A percentile compares a stretch with the other conserved stretches of the same genome.
Evolutionary conservation across 805 yeast species (phyloP).

Genomic region (Ogataea saltuana): DNA sequence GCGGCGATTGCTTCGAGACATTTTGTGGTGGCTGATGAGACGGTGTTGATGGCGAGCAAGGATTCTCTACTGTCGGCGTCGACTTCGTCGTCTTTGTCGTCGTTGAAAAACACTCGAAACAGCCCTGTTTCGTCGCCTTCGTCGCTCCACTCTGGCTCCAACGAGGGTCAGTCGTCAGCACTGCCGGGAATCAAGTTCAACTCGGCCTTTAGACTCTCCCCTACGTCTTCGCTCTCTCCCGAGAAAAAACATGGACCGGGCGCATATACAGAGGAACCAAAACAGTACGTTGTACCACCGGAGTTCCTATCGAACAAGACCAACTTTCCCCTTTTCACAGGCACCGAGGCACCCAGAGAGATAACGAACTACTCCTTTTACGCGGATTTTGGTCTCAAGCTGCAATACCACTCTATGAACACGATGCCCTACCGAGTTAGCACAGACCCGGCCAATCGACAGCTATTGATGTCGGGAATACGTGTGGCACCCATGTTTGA

Average conservation of each 20-base stretch:
- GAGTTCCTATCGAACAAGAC: conserved; percentile 23
- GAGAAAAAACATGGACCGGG: conserved; percentile 1
- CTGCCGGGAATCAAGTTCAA: not conserved
- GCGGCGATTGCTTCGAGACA: too few relatives aligned
- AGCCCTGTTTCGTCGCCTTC: conserved; percentile 16
- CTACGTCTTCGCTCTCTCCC: conserved; percentile 1
- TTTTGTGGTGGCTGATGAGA: not conserved
- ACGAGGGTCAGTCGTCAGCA: not conserved
- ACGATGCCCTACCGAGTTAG: conserved; percentile 23
- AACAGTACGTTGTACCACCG: conserved; percentile 17
- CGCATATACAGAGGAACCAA: not conserved
- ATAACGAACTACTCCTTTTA: conserved; percentile 22
- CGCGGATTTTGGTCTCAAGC: conserved; percentile 17
- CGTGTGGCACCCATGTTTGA: conserved; percentile 19
- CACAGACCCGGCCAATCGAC: conserved; percentile 17
- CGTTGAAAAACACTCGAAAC: not conserved
- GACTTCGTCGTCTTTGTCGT: conserved; percentile 4
- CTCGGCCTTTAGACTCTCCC: not conserved
- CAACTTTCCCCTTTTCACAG: conserved; percentile 16
- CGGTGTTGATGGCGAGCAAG: not conserved
- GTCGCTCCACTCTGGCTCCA: conserved; percentile 2
- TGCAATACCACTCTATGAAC: conserved; percentile 19
- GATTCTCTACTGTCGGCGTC: conserved; percentile 7
- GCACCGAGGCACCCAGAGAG: conserved; percentile 14
- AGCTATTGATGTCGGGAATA: conserved; percentile 12